Base-by-base conservation (phyloP, 345 rosid genomes). In the Clausena lansium region DNA sequence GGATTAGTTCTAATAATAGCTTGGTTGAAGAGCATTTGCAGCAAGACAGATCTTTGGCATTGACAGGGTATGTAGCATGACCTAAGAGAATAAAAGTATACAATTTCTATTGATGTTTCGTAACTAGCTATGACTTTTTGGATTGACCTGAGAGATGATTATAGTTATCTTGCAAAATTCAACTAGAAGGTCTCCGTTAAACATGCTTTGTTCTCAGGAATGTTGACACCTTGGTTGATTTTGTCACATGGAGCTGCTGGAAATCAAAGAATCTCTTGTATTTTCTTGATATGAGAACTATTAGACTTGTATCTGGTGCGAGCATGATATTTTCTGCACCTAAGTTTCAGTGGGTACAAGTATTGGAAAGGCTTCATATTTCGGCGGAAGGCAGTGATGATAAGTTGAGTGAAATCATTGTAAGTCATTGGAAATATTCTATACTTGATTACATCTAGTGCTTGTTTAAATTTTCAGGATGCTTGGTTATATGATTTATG, bases 241-340 rank as follows among this genome's bases (percentile, higher is more conserved):
- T 81, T 78, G 77, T 79, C 9, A 88, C 87, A 67, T 89, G 93
- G 91, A 83, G 88, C 75, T 32, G 2, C 15, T 91, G 97, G 98
- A 90, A 88, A 83, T 82, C 89, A 58, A 87, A 63, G 74, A 83
- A 83, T 65, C 60, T 94, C 52, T 74, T 87, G 8, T 93, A 93
- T 89, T 89, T 93, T 78, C 85, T 93, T 13, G 83, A 89, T 72
- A 87, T 83, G 79, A 86, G 92, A 87, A 93, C 97, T 36, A 65
- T 90, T 50, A 86, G 91, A 76, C 74, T 93, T 87, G 97, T 93
- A 41, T 89, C 97, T 0, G 97, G 97, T 78, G 89, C 89, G 47
- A 87, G 80, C 79, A 85, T 94, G 84, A 85, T 91, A 74, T 89
- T 91, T 87, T 88, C 98, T 80, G 88, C 87, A 72, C 88, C 94